These are phyloP conservation scores for Parasarocladium wereldwijsianum DNA, from an alignment of 2,329 filamentous ascomycete species.

Conservation along the genomic window DNA sequence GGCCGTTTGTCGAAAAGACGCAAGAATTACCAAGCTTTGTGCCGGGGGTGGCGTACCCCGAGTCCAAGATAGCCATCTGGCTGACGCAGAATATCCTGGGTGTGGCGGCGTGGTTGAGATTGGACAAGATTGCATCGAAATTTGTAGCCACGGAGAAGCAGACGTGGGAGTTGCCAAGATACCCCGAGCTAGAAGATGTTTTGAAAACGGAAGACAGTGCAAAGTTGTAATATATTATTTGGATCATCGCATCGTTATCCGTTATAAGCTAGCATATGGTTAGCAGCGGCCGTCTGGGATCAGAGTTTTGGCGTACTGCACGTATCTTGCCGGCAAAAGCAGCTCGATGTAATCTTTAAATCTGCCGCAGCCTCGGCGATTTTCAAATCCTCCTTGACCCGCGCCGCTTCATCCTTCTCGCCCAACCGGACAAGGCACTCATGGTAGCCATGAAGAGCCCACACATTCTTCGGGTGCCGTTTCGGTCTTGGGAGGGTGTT, in stretches of 20 bases:
- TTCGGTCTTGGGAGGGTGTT: constrained; percentile 46
- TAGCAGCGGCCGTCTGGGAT: background rate
- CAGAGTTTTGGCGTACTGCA: constrained; percentile 1
- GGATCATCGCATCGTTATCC: background rate
- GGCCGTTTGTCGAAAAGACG: background rate
- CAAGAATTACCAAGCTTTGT: background rate
- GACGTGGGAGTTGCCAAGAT: background rate
- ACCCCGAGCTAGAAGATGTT: background rate
- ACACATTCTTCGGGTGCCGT: constrained; percentile 59
- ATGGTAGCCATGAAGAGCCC: constrained; percentile 59
- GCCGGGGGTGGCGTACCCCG: background rate
- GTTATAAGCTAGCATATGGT: background rate
- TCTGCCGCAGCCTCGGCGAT: constrained; percentile 41
- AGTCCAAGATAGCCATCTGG: background rate
- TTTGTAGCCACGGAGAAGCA: background rate
- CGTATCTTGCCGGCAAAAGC: constrained; percentile 12
- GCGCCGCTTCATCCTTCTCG: constrained; percentile 21
- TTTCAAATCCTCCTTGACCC: constrained; percentile 26
- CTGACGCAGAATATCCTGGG: background rate
- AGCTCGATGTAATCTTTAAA: constrained; percentile 31
- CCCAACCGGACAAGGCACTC: constrained; percentile 47
- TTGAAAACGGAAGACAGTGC: background rate
- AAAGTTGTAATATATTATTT: background rate
- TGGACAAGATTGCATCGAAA: background rate
- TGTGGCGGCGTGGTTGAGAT: background rate